These are phyloP conservation scores for Lichenothelia convexa DNA, from an alignment of 495 filamentous ascomycete species.

Conservation along the genomic window DNA sequence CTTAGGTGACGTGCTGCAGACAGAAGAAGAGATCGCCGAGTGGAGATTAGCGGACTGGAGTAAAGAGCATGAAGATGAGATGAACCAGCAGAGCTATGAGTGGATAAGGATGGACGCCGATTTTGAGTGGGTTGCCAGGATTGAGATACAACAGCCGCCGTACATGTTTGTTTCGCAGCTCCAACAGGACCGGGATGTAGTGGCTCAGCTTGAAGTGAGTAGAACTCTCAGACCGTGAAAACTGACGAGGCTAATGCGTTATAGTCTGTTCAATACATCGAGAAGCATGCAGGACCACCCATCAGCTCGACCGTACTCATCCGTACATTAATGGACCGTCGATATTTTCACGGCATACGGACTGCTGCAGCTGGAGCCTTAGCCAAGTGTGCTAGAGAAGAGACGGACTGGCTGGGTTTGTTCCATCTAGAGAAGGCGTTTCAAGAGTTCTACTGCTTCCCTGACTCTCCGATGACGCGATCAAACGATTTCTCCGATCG, in stretches of 20 bases:
- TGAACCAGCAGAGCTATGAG: constrained; percentile 93
- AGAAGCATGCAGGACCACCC: constrained; percentile 40
- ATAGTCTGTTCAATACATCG: constrained; percentile 43
- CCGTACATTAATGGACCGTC: constrained; percentile 71
- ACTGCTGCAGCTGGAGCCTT: constrained; percentile 60
- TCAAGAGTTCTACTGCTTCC: constrained; percentile 72
- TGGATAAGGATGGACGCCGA: constrained; percentile 98
- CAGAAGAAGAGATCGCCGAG: constrained; percentile 57
- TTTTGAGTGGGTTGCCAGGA: constrained; percentile 88
- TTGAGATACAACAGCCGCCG: constrained; percentile 59
- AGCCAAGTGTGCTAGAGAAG: constrained; percentile 48
- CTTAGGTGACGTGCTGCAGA: constrained; percentile 76
- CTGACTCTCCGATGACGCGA: constrained; percentile 49
- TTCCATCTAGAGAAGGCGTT: constrained; percentile 72
- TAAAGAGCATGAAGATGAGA: constrained; percentile 63
- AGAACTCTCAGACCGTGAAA: neutral
- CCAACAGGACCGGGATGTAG: constrained; percentile 91
- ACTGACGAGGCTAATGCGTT: constrained; percentile 7
- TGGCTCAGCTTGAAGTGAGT: constrained; percentile 72
- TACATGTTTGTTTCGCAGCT: constrained; percentile 98
- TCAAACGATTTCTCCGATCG: constrained; percentile 84
- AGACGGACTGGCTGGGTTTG: constrained; percentile 59
- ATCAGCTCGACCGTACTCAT: constrained; percentile 72
- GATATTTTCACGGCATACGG: constrained; percentile 88
- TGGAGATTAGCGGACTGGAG: constrained; percentile 84